Evolutionary conservation across 2,329 filamentous ascomycete genomes (phyloP), one percentile per base, ranked within the genome.

Genomic region (Aspergillus uvarum): DNA sequence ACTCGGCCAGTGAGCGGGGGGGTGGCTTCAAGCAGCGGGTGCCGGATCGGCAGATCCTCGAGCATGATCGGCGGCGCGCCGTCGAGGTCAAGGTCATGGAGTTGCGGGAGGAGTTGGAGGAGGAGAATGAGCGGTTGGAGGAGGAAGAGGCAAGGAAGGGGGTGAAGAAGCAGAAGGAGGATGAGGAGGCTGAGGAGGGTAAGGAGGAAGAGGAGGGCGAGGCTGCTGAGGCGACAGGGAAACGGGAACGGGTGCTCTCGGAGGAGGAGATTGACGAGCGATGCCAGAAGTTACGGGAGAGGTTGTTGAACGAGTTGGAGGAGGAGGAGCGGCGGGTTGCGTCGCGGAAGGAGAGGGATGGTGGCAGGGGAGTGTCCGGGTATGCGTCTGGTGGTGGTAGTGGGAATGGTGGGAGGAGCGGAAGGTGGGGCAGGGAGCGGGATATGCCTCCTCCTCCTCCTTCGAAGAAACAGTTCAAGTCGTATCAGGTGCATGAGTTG

Each of bases 81-180:
- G 87, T 99, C 32, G 95, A 99, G 75, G 90, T 98, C 57, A 92
- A 95, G 72, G 92, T 98, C 0, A 90, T 98, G 69, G 93, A 96
- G 73, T 79, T 98, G 66, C 83, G 92, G 59, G 95, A 98, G 74
- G 83, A 88, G 72, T 83, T 99, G n/a, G 95, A 99, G 75, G 94
- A 98, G 58, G 90, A 93, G 77, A 79, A 77, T 58, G 77, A 81
- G 64, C 61, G 64, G 22, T 88, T 92, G 32, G 72, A 74, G 24
- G 94, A 8, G 74, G 92, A 96, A 59, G 91, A 96, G 70, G 90
- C 92, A 63, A 89, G 92, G 65, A 92, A 96, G 68, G 90, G 96
- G 1, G 47, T 54, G 11, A 52, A 54, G 24, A 47, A 59, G 12
- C 55, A 59, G 10, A 52, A 60, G 6, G 61, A 60, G 3, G 61